Conservation (phyloP, 805 yeast genomes). For the Metschnikowia continentalis region DNA sequence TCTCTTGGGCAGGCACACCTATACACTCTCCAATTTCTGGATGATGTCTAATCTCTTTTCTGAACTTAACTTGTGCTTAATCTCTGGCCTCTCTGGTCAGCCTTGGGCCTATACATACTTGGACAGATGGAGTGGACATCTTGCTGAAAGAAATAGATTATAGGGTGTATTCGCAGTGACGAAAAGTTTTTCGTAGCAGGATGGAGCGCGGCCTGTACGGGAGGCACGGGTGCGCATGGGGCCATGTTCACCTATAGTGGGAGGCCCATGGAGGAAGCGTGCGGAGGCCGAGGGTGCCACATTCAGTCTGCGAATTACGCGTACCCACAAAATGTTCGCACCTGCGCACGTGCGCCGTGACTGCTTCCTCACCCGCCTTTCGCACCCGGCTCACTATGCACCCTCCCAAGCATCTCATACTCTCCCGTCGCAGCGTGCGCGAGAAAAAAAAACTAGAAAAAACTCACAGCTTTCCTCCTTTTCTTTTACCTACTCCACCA, state of each 20-base stretch:
- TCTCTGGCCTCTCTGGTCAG: too few species aligned
- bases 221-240: conserved; percentile 6
- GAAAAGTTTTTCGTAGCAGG: conserved; percentile 15
- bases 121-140: conserved; percentile 84
- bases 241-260: neutral
- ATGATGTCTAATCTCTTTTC: too few species aligned
- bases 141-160: conserved; percentile 43
- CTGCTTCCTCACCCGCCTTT: neutral
- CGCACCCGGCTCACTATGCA: conserved; percentile 13
- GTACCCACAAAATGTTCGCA: neutral
- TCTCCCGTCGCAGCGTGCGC: conserved; percentile 4
- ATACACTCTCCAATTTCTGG: too few species aligned
- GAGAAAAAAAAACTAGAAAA: conserved; percentile 6
- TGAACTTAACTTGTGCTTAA: too few species aligned
- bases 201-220: conserved; percentile 6
- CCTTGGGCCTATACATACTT: conserved; percentile 52
- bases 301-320: conserved; percentile 7
- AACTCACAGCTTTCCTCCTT: conserved; percentile 3
- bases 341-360: neutral
- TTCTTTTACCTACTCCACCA: conserved; percentile 14
- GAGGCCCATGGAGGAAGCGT: too few species aligned
- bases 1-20: too few species aligned
- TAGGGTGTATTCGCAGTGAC: conserved; percentile 19
- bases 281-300: neutral
- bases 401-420: conserved; percentile 1